These are phyloP conservation scores for Apocynum venetum DNA, from an alignment of 257 asterid genomes.

Conservation along the genomic window DNA sequence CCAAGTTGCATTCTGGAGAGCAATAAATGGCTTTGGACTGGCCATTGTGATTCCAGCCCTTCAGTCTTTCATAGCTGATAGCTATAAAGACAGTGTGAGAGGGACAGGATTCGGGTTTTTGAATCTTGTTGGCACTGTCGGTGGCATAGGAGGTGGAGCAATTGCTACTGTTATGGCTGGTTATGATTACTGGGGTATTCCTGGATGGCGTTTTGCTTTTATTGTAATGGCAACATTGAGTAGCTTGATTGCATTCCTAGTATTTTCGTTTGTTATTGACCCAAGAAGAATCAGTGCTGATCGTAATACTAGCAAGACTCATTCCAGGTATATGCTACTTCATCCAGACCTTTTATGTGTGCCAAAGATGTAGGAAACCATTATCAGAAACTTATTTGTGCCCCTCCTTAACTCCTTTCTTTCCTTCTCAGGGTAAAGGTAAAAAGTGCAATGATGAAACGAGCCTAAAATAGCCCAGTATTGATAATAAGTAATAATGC, in stretches of 20 bases:
- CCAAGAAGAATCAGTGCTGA: slow-evolving; percentile 41
- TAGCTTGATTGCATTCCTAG: slow-evolving; percentile 70
- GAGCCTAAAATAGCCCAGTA: neutral
- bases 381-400: neutral
- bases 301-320: slow-evolving; percentile 35
- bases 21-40: slow-evolving; percentile 81
- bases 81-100: slow-evolving; percentile 73
- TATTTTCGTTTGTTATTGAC: slow-evolving; percentile 71
- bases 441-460: neutral
- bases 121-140: slow-evolving; percentile 79
- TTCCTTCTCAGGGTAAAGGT: neutral
- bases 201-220: slow-evolving; percentile 92
- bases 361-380: neutral
- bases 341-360: neutral
- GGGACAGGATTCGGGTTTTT: slow-evolving; percentile 90
- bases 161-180: slow-evolving; percentile 98
- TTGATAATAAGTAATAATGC: neutral
- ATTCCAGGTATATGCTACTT: slow-evolving; percentile 47
- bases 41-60: slow-evolving; percentile 95
- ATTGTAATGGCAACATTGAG: slow-evolving; percentile 75
- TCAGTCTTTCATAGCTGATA: slow-evolving; percentile 94
- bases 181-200: slow-evolving; percentile 62
- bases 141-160: slow-evolving; percentile 99
- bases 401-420: neutral
- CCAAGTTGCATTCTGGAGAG: slow-evolving; percentile 92